Evolutionary conservation across 371 early-diverging fungal species (phyloP), one percentile per base, ranked within the genome.

Genomic region (Rhizopus stolonifer): DNA sequence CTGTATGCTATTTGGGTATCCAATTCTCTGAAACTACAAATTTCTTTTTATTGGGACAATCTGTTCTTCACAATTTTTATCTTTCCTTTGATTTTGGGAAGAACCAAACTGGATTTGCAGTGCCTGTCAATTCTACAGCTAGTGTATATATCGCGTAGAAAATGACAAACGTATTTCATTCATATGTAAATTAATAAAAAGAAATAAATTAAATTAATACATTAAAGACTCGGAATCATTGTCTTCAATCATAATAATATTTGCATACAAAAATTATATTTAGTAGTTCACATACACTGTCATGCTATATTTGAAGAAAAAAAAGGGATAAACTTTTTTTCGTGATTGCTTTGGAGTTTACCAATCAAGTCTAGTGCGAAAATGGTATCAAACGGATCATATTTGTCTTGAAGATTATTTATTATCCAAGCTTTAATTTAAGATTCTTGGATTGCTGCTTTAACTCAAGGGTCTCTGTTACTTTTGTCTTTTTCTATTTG

Each of bases 41-140:
- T 13, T 44, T 47, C 11, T 67, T 60, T 54, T 49, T 73, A 17
- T 39, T 73, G 14, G 73, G 73, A 19, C 70, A 73, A 50, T 60
- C 54, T 9, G 22, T 64, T 7, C 52, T 73, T 26, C 60, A 65
- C 11, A 60, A 62, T 22, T 52, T 57, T 17, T 73, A 73, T 36
- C 38, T 59, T 5, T 64, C 59, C 0, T 64, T 69, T 44, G 65
- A 72, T 21, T 54, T 66, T 56, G 52, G 61, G 11, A 31, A 60
- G 10, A 54, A 64, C 19, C 48, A 54, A 8, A 60, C 69, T 10
- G 67, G 73, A 11, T 49, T 69, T 15, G 64, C 70, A 25, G 57
- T 67, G 9, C 49, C 58, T 18, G 15, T 21, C 3, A 25, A 38
- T n/a, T n/a, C n/a, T n/a, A n/a, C n/a, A n/a, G n/a, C n/a, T n/a